phyloP scores from a whole-genome alignment of 805 yeast genomes.

The Candida dajiaensis region DNA sequence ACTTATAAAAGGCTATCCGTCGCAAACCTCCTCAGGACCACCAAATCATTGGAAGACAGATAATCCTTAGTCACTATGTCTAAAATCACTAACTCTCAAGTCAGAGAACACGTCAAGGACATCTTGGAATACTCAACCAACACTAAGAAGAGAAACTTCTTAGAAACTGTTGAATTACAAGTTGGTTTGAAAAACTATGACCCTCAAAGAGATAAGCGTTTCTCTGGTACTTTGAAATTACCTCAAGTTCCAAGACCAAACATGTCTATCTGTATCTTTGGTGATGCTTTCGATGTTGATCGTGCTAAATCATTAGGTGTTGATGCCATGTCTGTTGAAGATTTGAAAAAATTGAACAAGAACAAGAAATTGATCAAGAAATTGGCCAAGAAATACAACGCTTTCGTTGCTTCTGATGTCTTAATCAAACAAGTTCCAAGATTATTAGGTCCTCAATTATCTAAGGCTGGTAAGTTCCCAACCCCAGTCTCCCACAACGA shows the following conservation, averaged over 20 bases:
- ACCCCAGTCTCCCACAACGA: conserved; percentile 99
- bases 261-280: conserved; percentile 99
- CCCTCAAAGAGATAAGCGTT: conserved; percentile 99
- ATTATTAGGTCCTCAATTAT: conserved; percentile 99
- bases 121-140: conserved; percentile 84
- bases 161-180: conserved; percentile 99
- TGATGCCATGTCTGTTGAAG: conserved; percentile 99
- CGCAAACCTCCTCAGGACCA: conserved; percentile 45
- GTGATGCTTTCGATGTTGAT: conserved; percentile 99
- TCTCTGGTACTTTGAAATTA: conserved; percentile 98
- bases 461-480: conserved; percentile 99
- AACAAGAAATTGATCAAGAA: conserved; percentile 99
- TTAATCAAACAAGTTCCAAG: conserved; percentile 99
- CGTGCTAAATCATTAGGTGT: conserved; percentile 99
- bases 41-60: conserved; percentile 77
- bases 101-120: conserved; percentile 94
- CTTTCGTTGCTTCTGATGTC: conserved; percentile 98
- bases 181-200: conserved; percentile 99
- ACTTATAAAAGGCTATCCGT: conserved; percentile 23
- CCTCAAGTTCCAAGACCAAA: conserved; percentile 99
- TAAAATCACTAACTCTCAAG: conserved; percentile 86
- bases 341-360: conserved; percentile 99
- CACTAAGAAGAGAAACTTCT: conserved; percentile 99
- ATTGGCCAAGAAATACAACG: conserved; percentile 99
- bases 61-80: conserved; percentile 46